Conservation (phyloP, 2,329 filamentous ascomycete genomes). For the Cladosporium sp. region DNA sequence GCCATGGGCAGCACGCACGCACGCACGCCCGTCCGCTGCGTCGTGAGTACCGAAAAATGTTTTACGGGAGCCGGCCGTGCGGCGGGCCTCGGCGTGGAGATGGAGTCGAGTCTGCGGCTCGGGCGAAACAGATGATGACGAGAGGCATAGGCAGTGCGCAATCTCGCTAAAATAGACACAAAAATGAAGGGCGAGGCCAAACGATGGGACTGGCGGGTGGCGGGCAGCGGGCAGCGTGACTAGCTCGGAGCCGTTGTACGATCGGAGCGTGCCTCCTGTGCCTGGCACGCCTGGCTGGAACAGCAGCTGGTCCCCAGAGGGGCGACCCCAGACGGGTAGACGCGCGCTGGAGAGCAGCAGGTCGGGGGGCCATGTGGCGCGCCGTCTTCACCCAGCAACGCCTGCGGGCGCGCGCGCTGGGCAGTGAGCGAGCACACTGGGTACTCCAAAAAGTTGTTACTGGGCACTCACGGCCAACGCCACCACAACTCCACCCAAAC, state of each 20-base stretch:
- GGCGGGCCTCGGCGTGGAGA: too few relatives aligned
- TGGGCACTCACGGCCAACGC: too few relatives aligned
- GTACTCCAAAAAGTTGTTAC: too few relatives aligned
- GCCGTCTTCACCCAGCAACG: background rate
- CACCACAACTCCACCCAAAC: too few relatives aligned
- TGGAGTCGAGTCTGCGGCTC: background rate
- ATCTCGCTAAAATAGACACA: slow-evolving; percentile 11
- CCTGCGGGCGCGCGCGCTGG: background rate
- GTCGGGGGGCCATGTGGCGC: slow-evolving; percentile 3
- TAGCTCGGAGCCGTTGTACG: background rate
- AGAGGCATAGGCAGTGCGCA: background rate
- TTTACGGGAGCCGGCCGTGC: too few relatives aligned
- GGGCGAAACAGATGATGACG: slow-evolving; percentile 2
- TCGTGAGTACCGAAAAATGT: too few relatives aligned
- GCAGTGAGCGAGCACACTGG: background rate
- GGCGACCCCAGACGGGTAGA: slow-evolving; percentile 4
- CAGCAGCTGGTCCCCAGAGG: background rate
- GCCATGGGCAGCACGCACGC: background rate
- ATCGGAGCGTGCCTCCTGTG: background rate
- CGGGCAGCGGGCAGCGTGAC: slow-evolving; percentile 10
- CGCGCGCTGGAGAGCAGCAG: background rate
- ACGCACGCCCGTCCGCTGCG: background rate
- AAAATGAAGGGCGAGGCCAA: background rate
- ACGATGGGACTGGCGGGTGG: slow-evolving; percentile 5
- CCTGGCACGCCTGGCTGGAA: background rate